Base-by-base conservation (phyloP, 2,329 filamentous ascomycete species). In the Ascocoryne sarcoides region DNA sequence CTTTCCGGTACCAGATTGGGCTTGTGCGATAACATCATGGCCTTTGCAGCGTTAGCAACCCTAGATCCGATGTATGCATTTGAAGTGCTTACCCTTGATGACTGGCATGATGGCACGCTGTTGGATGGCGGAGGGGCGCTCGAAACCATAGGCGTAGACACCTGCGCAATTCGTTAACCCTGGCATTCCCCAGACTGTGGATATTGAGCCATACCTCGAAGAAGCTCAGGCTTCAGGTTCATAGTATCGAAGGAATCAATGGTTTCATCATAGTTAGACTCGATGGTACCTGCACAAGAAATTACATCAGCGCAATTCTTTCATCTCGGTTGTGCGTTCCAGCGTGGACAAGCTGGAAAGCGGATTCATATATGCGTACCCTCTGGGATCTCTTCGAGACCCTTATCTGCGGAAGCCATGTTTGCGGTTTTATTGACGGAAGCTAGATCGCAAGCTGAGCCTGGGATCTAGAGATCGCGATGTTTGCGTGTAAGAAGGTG, bases 201-300 rank as follows among this genome's bases (percentile, higher is more conserved):
- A 46, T 34, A 21, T 43, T 33, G 31, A 29, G 47, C 73, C 75
- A 69, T 74, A 81, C 79, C 92, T 72, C 92, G 88, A 65, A 98
- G 87, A 63, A 98, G 84, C 76, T 98, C 92, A 53, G 87, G 65
- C 80, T 93, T 95, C 63, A 98, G 79, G 72, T 81, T 82, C 92
- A 98, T 98, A 61, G 89, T 78, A 71, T 98, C 92, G 73, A 98
- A 98, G 49, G 88, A 95, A 73, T 98, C 93, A 70, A 92, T 90
- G 62, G 90, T 89, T 79, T 96, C 89, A 79, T 98, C 92, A 75
- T 96, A 98, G 86, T 98, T 98, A 66, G 89, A 95, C 79, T 98
- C 93, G 78, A 98, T 98, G 75, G 94, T 88, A 71, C 83, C 90
- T 95, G 66, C 20, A 29, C 37, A 37, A 44, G 48, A 45, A 37